These are phyloP conservation scores for Verbascum thapsus DNA, from an alignment of 257 asterid species.

Conservation along the genomic window DNA sequence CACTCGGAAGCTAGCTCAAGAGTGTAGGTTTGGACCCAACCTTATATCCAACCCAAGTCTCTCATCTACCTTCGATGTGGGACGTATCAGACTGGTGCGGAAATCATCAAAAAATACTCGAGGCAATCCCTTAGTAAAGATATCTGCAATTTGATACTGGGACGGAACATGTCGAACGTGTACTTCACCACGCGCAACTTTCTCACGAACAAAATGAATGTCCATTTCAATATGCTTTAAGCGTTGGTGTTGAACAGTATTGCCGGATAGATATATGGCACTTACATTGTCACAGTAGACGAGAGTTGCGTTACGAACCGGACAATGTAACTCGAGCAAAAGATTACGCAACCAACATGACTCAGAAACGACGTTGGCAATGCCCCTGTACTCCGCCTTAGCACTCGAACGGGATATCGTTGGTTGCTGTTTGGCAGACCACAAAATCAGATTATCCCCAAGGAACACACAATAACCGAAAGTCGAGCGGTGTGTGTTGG, in stretches of 20 bases:
- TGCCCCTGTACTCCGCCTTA: slow-evolving; percentile 1
- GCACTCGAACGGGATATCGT: neutral
- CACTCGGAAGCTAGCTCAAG: too few relatives aligned
- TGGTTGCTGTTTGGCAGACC: neutral
- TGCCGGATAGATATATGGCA: too few relatives aligned
- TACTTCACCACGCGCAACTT: neutral
- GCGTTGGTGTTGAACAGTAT: too few relatives aligned
- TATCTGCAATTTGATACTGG: too few relatives aligned
- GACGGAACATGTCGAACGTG: neutral
- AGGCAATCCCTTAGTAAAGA: too few relatives aligned
- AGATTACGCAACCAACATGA: neutral
- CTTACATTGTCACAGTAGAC: slow-evolving; percentile 6
- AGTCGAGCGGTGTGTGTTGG: neutral
- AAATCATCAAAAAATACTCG: too few relatives aligned
- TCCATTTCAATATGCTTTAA: slow-evolving; percentile 1
- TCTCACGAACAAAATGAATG: slow-evolving; percentile 13
- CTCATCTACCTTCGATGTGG: too few relatives aligned
- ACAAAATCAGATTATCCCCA: neutral
- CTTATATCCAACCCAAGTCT: too few relatives aligned
- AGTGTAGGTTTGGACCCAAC: too few relatives aligned
- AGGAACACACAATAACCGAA: neutral
- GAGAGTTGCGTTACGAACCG: neutral
- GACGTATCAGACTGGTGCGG: too few relatives aligned
- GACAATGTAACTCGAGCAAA: neutral
- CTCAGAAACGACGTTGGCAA: neutral